These are phyloP conservation scores for Populus deltoides DNA, from an alignment of 345 rosid genomes.

Conservation along the genomic window DNA sequence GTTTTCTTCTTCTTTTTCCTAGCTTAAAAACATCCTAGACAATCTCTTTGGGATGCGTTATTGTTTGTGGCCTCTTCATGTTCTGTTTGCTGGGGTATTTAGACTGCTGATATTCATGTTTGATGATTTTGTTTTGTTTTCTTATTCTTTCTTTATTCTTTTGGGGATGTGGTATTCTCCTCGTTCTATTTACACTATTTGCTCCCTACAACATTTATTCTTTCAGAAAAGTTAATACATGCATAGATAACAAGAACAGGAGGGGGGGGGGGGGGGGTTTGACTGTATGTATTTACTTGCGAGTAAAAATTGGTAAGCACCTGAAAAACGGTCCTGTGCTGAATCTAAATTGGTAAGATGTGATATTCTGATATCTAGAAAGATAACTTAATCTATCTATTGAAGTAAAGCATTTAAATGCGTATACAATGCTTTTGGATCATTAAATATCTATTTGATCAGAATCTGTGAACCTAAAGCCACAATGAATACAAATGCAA, in stretches of 20 bases:
- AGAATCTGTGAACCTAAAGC: no score
- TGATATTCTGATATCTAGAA: no score
- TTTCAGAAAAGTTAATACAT: not conserved
- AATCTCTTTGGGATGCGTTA: not conserved
- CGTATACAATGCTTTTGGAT: no score
- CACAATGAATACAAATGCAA: no score
- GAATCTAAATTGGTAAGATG: no score
- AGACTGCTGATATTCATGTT: not conserved
- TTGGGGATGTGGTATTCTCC: not conserved
- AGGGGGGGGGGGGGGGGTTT: not conserved
- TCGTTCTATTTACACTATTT: not conserved
- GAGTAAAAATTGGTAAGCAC: no score
- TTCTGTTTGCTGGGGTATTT: not conserved
- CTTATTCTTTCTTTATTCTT: not conserved
- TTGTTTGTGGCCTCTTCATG: not conserved
- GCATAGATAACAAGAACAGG: not conserved
- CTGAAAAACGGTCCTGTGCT: no score
- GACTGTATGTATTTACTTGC: no score
- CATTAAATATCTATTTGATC: no score
- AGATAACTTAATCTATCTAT: no score
- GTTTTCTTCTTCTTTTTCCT: not conserved
- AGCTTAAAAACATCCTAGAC: not conserved
- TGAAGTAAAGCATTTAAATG: no score
- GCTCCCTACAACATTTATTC: not conserved
- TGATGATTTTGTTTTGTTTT: no score